Evolutionary conservation across 371 early-diverging fungal species (phyloP), one percentile per base, ranked within the genome.

Genomic region (Lichtheimia corymbifera): DNA sequence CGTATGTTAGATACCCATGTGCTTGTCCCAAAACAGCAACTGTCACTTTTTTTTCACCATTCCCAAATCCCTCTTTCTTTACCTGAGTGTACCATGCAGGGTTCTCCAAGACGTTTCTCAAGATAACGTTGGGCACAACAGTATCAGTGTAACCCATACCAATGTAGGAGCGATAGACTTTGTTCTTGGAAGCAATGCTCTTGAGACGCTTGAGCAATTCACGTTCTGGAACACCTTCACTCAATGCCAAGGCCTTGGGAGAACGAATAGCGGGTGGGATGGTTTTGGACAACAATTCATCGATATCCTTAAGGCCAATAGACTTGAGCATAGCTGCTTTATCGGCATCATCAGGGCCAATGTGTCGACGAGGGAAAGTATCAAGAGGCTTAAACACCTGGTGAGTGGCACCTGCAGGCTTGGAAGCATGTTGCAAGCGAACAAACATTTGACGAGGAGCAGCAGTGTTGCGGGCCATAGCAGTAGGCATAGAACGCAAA

Each of bases 81-180:
- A 85, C 88, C 78, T 91, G 95, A 58, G 96, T 97, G 82, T 97
- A 97, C 98, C 98, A 98, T 28, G 92, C 94, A 25, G 98, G 98
- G 74, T 95, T 97, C 77, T 98, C 98, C 76, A 98, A 70, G 45
- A 98, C 85, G 73, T 97, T 97, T 66, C 98, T 88, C 70, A 94
- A 79, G 59, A 98, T 96, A 44, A 98, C 97, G 52, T 91, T 87
- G 41, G 98, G 98, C 15, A 93, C 92, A 41, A 93, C 84, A 27
- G 92, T 89, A 61, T 89, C 88, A 17, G 90, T 89, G 81, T 98
- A 98, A 24, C 98, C 98, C 83, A 94, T 92, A 57, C 98, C 98
- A 62, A 98, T 93, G 70, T 93, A 98, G 40, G 93, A 89, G 58
- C 88, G 86, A 74, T 86, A 87, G 30, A 96, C 73, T 84, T 94